Conservation (phyloP, 2,329 filamentous ascomycete genomes). For the Colletotrichum acutatum region DNA sequence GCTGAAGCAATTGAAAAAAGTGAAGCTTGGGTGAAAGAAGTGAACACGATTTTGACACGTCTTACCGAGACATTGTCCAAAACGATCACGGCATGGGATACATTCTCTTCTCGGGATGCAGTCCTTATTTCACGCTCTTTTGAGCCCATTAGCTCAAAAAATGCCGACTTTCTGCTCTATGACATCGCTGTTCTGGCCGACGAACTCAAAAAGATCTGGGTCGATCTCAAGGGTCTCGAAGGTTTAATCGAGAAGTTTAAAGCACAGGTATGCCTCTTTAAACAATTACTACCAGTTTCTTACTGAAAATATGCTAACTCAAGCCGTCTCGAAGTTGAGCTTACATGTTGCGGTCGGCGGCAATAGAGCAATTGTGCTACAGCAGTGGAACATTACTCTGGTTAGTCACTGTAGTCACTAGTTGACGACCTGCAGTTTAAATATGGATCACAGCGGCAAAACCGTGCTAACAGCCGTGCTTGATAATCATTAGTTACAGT, state of each 20-base stretch:
- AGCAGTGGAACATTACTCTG: no score
- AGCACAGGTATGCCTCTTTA: background rate
- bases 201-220: background rate
- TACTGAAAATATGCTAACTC: background rate
- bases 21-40: slow-evolving; percentile 8
- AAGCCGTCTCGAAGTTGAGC: background rate
- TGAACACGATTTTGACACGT: background rate
- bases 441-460: no score
- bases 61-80: background rate
- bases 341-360: background rate
- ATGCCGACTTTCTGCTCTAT: no score
- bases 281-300: no score
- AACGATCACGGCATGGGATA: background rate
- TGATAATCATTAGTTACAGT: background rate
- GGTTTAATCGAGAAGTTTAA: background rate
- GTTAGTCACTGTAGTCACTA: no score
- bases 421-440: no score
- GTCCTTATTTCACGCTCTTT: no score
- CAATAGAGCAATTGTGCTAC: no score
- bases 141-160: background rate
- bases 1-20: background rate
- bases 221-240: background rate
- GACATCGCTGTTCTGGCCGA: no score
- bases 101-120: background rate
- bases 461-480: no score